These are phyloP conservation scores for Metschnikowia gruessii DNA, from an alignment of 805 yeast species.

Conservation along the genomic window DNA sequence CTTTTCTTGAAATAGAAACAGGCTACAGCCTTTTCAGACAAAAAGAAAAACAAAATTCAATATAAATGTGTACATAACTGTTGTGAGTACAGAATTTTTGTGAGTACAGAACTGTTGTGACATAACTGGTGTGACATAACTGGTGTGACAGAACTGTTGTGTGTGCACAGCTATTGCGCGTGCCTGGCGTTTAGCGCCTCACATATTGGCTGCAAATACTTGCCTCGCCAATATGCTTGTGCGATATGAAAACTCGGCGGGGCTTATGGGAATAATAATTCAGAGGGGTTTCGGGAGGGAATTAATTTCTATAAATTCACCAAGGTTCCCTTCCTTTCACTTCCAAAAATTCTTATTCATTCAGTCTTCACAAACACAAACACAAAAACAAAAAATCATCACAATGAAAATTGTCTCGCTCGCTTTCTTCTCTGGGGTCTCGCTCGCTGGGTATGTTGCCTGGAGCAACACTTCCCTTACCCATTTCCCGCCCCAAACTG, in stretches of 20 bases:
- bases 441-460: constrained; percentile 4
- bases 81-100: too few relatives aligned
- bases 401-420: constrained; percentile 7
- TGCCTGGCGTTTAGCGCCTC: constrained; percentile 5
- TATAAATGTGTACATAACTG: too few relatives aligned
- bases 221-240: background rate
- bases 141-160: too few relatives aligned
- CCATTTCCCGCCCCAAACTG: background rate
- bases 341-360: too few relatives aligned
- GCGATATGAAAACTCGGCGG: background rate
- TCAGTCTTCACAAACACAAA: background rate
- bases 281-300: too few relatives aligned
- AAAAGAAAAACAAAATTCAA: too few relatives aligned
- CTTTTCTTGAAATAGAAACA: too few relatives aligned
- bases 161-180: background rate
- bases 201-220: constrained; percentile 8
- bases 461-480: constrained; percentile 7
- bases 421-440: constrained; percentile 6
- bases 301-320: background rate
- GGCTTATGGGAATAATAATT: too few relatives aligned
- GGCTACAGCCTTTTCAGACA: too few relatives aligned
- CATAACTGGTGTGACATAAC: too few relatives aligned
- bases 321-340: background rate
- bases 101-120: too few relatives aligned
- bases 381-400: too few relatives aligned